Evolutionary conservation across 2,329 filamentous ascomycete species (phyloP), one percentile per base, ranked within the genome.

Genomic region (Alternaria brassicicola): DNA sequence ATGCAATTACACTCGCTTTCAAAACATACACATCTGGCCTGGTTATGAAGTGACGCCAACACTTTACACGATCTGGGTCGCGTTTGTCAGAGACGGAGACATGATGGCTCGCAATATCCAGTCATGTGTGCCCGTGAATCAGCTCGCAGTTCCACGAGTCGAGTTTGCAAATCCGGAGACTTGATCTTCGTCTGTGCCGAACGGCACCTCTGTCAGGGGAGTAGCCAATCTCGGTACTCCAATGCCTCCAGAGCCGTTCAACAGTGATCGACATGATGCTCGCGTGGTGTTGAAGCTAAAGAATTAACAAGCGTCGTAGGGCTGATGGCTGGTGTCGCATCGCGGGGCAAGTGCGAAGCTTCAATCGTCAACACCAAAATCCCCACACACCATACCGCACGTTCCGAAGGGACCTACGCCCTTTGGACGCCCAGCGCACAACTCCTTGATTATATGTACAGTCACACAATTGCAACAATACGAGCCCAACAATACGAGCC

Each of bases 1-100:
- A 75, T 75, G 68, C 61, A 58, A 74, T 71, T 68, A 75, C 72
- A 73, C 70, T 75, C 72, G 65, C 71, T 74, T 65, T 67, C 46
- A 43, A 57, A 43, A 15, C 2, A 6, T 15, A 15, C 51, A n/a
- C 21, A n/a, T n/a, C n/a, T 21, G 1, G 8, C 25, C 31, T 28
- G 21, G 28, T 58, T 42, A 21, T 28, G 31, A 28, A 25, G 33
- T 38, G 21, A 28, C 2, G 23, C 9, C 15, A 6, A 4, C 8
- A 25, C 13, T 28, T 17, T 17, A 19, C 25, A 19, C 31, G 23
- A 38, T 4, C 12, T 12, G 6, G 43, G 30, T 7, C 5, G 13
- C 43, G 7, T n/a, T 23, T 23, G 28, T 19, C 43, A 12, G 43
- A 15, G n/a, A 33, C 7, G 28, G 26, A 33, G 4, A 8, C 28